phyloP scores from a whole-genome alignment of 2,329 filamentous ascomycete genomes.

The Karstenula rhodostoma region DNA sequence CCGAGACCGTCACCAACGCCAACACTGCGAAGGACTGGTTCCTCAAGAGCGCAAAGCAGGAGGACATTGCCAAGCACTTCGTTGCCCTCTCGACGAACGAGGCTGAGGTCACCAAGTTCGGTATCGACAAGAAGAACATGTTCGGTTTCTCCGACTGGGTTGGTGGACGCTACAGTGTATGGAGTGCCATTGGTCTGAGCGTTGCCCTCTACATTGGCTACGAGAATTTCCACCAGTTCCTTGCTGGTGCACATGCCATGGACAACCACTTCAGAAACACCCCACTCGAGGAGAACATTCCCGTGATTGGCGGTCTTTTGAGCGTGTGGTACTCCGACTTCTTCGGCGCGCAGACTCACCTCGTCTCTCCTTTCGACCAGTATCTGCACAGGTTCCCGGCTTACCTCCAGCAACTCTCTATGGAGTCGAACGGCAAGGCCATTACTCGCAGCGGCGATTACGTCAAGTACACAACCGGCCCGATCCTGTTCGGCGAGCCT shows the following conservation, averaged over 20 bases:
- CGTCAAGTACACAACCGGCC: constrained; percentile 96
- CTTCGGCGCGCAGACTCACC: constrained; percentile 96
- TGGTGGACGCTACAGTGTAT: constrained; percentile 96
- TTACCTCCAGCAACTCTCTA: constrained; percentile 98
- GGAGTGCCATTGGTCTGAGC: constrained; percentile 96
- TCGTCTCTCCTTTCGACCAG: constrained; percentile 98
- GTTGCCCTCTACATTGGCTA: constrained; percentile 95
- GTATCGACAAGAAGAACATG: constrained; percentile 99
- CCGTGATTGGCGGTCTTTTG: constrained; percentile 86
- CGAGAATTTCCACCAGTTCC: constrained; percentile 97
- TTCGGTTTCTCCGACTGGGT: constrained; percentile 99
- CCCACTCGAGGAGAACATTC: constrained; percentile 93
- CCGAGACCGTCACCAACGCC: constrained; percentile 96
- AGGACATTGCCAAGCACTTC: constrained; percentile 94
- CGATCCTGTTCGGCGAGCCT: constrained; percentile 96
- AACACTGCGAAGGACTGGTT: constrained; percentile 98
- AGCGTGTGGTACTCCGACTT: constrained; percentile 99
- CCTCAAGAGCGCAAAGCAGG: constrained; percentile 81
- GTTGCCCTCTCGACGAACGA: constrained; percentile 97
- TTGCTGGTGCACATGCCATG: constrained; percentile 94
- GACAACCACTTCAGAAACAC: constrained; percentile 96
- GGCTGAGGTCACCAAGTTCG: constrained; percentile 94
- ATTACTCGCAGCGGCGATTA: constrained; percentile 87
- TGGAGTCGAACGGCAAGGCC: constrained; percentile 99
- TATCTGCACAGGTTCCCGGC: constrained; percentile 99